Conservation (phyloP, 1,284 basidiomycete genomes). For the Pseudozyma sp. region DNA sequence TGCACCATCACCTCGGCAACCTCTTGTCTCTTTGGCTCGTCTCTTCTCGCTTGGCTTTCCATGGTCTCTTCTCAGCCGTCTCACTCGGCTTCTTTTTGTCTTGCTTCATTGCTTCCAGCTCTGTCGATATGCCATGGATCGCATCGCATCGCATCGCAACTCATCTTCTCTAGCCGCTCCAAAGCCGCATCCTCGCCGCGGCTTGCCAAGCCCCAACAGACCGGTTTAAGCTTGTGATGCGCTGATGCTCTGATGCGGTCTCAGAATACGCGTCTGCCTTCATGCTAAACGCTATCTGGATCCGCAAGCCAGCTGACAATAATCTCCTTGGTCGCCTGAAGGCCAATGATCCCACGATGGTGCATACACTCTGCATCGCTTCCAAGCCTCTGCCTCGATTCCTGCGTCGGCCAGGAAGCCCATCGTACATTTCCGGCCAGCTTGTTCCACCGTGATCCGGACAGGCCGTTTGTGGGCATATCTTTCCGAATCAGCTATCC, state of each 20-base stretch:
- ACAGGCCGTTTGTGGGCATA: no score
- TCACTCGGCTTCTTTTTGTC: slow-evolving; percentile 19
- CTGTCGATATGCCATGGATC: slow-evolving; percentile 1
- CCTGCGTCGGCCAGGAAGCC: no score
- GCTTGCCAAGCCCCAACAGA: slow-evolving; percentile 20
- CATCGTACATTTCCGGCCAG: not conserved
- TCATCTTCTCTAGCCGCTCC: slow-evolving; percentile 1
- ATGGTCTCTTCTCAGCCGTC: slow-evolving; percentile 8
- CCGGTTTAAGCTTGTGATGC: slow-evolving; percentile 5
- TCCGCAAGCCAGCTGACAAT: no score
- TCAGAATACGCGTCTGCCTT: slow-evolving; percentile 7
- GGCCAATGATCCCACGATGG: slow-evolving; percentile 8
- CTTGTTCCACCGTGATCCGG: no score
- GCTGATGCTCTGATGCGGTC: not conserved
- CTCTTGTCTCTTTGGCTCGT: slow-evolving; percentile 3
- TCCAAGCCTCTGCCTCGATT: slow-evolving; percentile 2
- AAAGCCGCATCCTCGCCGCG: slow-evolving; percentile 14
- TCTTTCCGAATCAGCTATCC: no score
- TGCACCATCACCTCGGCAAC: slow-evolving; percentile 19
- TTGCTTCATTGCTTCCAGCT: not conserved
- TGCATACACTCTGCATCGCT: not conserved
- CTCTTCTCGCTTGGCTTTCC: slow-evolving; percentile 18
- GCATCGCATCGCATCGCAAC: not conserved
- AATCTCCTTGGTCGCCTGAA: no score
- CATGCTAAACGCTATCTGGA: slow-evolving; percentile 19